Evolutionary conservation across 371 early-diverging fungal species (phyloP), one percentile per base, ranked within the genome.

Genomic region (Basidiobolus meristosporus): DNA sequence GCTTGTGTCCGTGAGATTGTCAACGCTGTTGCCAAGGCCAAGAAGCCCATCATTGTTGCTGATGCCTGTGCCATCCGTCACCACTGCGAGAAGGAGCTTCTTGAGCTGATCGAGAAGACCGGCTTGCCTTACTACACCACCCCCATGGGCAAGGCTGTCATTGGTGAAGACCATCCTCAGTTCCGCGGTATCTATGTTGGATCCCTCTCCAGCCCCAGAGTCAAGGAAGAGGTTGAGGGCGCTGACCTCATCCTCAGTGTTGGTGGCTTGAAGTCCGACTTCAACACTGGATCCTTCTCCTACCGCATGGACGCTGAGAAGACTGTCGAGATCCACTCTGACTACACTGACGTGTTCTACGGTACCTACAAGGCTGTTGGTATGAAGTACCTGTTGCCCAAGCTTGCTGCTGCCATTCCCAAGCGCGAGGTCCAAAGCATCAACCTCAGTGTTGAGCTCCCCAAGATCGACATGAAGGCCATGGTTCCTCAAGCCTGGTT

Each of bases 91-190:
- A 46, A 48, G 7, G 50, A 59, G 14, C 48, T 52, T 1, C 40
- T 47, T 12, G 49, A 42, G 6, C 51, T 68, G 15, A 39, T 56
- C 1, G 43, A 60, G 10, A 40, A 39, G 1, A 48, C 59, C 18
- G 53, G 57, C 0, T 57, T 64, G 40, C 63, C 61, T 2, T 45
- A 56, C 16, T 55, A 48, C 32, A 47, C 47, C 1, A 50, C 61
- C 10, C 63, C 63, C 1, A 63, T 68, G 64, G 65, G 61, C 17
- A 63, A 63, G 31, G 60, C 58, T 21, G 47, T 53, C 2, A 40
- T 68, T 12, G 51, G 53, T 21, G 63, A 62, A 40, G 39, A 39
- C 2, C 36, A 52, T 18, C 37, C 38, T 3, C 43, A 54, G 26
- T 68, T 50, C 40, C 50, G 57, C 2, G 64, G 66, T 6, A 48